phyloP scores from a whole-genome alignment of 2,329 filamentous ascomycete genomes.

The Passalora sequoiae region DNA sequence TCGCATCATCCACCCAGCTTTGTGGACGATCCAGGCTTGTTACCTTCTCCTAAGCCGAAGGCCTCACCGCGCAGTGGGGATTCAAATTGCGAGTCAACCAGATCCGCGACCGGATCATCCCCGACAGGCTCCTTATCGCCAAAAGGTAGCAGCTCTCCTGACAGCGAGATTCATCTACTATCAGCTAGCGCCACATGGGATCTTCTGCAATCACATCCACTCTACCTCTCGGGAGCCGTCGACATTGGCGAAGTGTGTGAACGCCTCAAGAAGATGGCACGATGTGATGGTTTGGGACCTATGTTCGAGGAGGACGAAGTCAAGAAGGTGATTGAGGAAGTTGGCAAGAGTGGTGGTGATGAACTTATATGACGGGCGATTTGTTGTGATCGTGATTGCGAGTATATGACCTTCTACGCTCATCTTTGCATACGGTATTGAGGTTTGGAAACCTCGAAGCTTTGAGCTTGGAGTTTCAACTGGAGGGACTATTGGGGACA shows the following conservation, averaged over 20 bases:
- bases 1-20: constrained; percentile 40
- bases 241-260: constrained; percentile 79
- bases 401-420: background rate
- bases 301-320: constrained; percentile 79
- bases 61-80: constrained; percentile 15
- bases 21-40: constrained; percentile 26
- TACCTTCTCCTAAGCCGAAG: constrained; percentile 21
- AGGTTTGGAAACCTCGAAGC: background rate
- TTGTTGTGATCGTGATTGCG: no score
- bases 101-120: constrained; percentile 20
- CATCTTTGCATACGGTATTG: background rate
- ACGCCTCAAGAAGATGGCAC: constrained; percentile 65
- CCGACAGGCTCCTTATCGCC: constrained; percentile 18
- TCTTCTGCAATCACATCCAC: constrained; percentile 72
- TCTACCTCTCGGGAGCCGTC: constrained; percentile 70
- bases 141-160: constrained; percentile 11
- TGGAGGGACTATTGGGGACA: constrained; percentile 3
- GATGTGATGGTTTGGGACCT: constrained; percentile 79
- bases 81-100: constrained; percentile 12
- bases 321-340: constrained; percentile 68
- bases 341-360: constrained; percentile 70
- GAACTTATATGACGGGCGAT: constrained; percentile 57
- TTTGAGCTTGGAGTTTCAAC: background rate
- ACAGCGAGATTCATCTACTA: constrained; percentile 53
- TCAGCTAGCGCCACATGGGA: constrained; percentile 83